Evolutionary conservation across 2,329 filamentous ascomycete species (phyloP), one percentile per base, ranked within the genome.

Genomic region (Fusarium sp.): DNA sequence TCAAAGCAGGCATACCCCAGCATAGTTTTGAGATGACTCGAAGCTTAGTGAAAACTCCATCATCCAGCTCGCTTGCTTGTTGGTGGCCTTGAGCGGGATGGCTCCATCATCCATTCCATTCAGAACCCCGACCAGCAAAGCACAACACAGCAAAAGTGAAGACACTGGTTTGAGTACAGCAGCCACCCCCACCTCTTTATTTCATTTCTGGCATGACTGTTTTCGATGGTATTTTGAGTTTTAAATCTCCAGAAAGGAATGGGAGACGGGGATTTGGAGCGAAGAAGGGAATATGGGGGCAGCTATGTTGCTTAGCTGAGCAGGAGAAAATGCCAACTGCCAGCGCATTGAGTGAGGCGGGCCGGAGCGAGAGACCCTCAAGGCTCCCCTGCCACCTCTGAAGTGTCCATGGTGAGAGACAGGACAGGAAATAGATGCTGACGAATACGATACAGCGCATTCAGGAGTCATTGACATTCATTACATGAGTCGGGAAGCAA

Each of bases 1-100:
- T 57, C 44, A 57, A 56, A 64, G 57, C 70, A 76, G 62, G 74
- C 70, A 76, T 68, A 70, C 55, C 74, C 74, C 52, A 62, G 64
- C 49, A 60, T 52, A 29, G 57, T 53, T 33, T 61, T 59, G 45
- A 64, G 61, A 47, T 50, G 53, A 45, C 45, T 53, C 46, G 49
- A 72, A 59, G 52, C 50, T 71, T 56, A 52, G 70, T 70, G 54
- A 54, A 68, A 68, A 68, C 59, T 62, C 62, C 62, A 70, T 74
- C 62, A 50, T 57, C 64, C 63, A 72, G 66, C 57, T 74, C 54
- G 52, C 57, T 67, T 65, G 70, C 65, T 72, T 66, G 57, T 62
- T 72, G 62, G 72, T 62, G 52, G 54, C 38, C 55, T 58, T 73
- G 68, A 41, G 54, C 62, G 55, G 56, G 54, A 71, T 56, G 42